Conservation (phyloP, 2,329 filamentous ascomycete genomes). For the Hirsutella thompsonii region DNA sequence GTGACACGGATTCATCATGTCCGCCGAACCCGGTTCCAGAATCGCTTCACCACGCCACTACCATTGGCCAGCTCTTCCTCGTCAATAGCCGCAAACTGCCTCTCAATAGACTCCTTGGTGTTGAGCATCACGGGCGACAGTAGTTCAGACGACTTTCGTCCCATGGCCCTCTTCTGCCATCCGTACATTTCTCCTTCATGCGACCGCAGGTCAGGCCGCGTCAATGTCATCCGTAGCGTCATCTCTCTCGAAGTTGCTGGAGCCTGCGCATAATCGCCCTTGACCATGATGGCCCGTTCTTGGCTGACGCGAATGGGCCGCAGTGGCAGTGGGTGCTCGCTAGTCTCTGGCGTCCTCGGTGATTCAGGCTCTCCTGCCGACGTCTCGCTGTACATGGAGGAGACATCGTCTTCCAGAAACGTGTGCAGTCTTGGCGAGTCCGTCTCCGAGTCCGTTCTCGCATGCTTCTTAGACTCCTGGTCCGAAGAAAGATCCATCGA, state of each 20-base stretch:
- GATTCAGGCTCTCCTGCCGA: conserved; percentile 47
- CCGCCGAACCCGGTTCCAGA: conserved; percentile 50
- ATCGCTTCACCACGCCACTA: conserved; percentile 43
- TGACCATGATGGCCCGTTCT: conserved; percentile 16
- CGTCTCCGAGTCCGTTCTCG: conserved; percentile 12
- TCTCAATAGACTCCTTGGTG: conserved; percentile 40
- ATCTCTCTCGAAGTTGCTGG: conserved; percentile 61
- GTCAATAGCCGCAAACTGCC: conserved; percentile 39
- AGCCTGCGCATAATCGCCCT: conserved; percentile 33
- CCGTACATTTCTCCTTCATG: conserved; percentile 61
- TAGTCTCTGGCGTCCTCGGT: conserved; percentile 39
- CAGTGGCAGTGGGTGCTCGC: conserved; percentile 24
- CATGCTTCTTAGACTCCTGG: conserved; percentile 14
- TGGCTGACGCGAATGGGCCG: conserved; percentile 13
- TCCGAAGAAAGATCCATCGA: conserved; percentile 35
- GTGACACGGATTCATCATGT: too few relatives aligned
- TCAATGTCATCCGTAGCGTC: conserved; percentile 93
- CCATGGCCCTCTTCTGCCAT: conserved; percentile 36
- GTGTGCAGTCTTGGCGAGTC: conserved; percentile 33
- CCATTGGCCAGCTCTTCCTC: conserved; percentile 29
- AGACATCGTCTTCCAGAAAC: conserved; percentile 44
- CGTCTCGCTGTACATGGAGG: conserved; percentile 39
- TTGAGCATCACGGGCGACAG: conserved; percentile 17
- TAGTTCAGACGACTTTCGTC: conserved; percentile 30
- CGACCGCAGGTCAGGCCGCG: conserved; percentile 71